Conservation (phyloP, 1,139 yeast genomes). For the Hemisphaericaspora subhashii region DNA sequence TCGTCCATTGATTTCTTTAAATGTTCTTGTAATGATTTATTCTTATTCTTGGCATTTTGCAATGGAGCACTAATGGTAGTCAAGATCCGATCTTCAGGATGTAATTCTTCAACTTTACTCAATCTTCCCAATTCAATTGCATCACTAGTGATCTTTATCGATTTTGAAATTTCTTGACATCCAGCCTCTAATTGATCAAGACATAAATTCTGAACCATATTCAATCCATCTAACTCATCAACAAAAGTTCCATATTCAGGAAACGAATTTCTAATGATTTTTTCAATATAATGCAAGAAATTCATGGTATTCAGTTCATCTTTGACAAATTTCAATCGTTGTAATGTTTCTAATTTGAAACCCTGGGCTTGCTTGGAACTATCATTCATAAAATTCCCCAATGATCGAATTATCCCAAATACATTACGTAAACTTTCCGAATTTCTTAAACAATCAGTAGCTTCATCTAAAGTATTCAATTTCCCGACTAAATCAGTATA, state of each 20-base stretch:
- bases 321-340: slow-evolving; percentile 81
- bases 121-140: slow-evolving; percentile 72
- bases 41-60: slow-evolving; percentile 64
- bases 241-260: slow-evolving; percentile 77
- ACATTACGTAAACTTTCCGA: slow-evolving; percentile 69
- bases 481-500: slow-evolving; percentile 67
- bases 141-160: slow-evolving; percentile 52
- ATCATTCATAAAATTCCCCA: slow-evolving; percentile 95
- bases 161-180: slow-evolving; percentile 60
- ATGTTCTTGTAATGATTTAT: slow-evolving; percentile 55
- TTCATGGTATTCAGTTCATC: slow-evolving; percentile 78
- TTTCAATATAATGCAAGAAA: slow-evolving; percentile 85
- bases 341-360: slow-evolving; percentile 78
- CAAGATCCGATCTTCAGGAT: slow-evolving; percentile 75
- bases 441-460: slow-evolving; percentile 57
- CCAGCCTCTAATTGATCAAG: slow-evolving; percentile 76
- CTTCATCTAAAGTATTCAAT: slow-evolving; percentile 65
- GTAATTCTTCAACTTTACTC: slow-evolving; percentile 64
- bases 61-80: slow-evolving; percentile 47
- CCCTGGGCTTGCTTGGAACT: slow-evolving; percentile 78
- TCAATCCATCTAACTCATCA: slow-evolving; percentile 69
- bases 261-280: slow-evolving; percentile 69
- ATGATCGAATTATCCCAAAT: slow-evolving; percentile 72
- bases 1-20: slow-evolving; percentile 53
- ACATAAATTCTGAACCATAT: slow-evolving; percentile 64